Base-by-base conservation (phyloP, 1,284 basidiomycete genomes). In the Malassezia globosa region DNA sequence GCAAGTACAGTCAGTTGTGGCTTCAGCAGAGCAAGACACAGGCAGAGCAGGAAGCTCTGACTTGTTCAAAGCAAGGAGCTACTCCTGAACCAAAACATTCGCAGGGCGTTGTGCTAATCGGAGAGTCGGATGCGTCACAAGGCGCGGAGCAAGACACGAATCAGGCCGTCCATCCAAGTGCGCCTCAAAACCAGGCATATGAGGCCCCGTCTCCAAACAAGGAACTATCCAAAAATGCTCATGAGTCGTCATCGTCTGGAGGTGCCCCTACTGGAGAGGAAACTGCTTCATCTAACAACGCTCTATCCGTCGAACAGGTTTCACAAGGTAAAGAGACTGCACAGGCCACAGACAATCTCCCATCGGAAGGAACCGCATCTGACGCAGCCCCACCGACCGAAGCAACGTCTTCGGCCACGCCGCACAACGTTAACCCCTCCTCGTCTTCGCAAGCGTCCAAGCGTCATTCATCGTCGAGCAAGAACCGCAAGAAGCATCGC, bases 1-100 rank as follows among this genome's bases (percentile, higher is more conserved):
- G 68, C 13, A 33, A 54, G 31, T 71, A 71, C 51, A 54, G 51
- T 38, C 48, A 50, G 34, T 63, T 71, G 50, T 71, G 68, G 68
- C 50, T 50, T 35, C 59, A 67, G 51, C 68, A 71, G 56, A 67
- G 69, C 59, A 64, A 66, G 48, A 69, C 64, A 33, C 61, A 63
- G 27, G 64, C 64, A 48, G 64, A 69, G 55, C 61, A 64, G 42
- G 57, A 63, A 37, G 62, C 62, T 6, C 60, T 13, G 4, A 11
- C 11, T 4, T 13, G 29, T 16, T 11, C 29, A 16, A n/a, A n/a
- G 29, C 29, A 31, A n/a, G 10, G 29, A n/a, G 29, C 8, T 8
- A 31, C 29, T 31, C 10, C 10, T 31, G n/a, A 31, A n/a, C 10
- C 10, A 8, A 31, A 31, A n/a, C 29, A 31, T 8, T 8, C 29